phyloP scores from a whole-genome alignment of 768 basidiomycete species.

The Lactarius indigo region DNA sequence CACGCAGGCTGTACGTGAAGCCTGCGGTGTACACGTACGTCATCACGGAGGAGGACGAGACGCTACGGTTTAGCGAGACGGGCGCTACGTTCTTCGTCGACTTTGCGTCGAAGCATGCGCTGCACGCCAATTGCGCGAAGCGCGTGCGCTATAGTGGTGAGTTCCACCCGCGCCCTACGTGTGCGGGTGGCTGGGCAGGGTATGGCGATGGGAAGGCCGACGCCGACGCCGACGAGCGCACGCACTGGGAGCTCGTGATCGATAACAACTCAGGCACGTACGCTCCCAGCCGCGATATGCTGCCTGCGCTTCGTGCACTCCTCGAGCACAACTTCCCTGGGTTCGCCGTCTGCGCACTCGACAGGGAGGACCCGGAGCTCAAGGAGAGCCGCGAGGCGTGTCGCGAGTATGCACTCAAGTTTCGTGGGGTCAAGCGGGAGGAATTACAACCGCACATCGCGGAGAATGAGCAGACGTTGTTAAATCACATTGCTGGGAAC shows the following conservation, averaged over 20 bases:
- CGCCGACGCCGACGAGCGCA: constrained; percentile 38
- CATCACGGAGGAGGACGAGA: constrained; percentile 69
- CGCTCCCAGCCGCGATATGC: constrained; percentile 60
- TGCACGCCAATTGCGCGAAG: constrained; percentile 71
- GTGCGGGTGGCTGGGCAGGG: constrained; percentile 55
- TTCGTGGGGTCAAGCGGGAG: constrained; percentile 55
- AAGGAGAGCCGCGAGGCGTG: constrained; percentile 62
- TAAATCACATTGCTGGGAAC: constrained; percentile 28
- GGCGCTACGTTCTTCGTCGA: constrained; percentile 86
- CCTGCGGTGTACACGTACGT: constrained; percentile 86
- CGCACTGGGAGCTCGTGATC: constrained; percentile 74
- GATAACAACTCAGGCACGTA: constrained; percentile 89
- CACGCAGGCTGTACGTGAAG: constrained; percentile 65
- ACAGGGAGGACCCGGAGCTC: constrained; percentile 53
- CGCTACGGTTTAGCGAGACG: constrained; percentile 81
- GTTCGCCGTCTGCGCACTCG: constrained; percentile 51
- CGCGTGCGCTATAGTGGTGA: constrained; percentile 72
- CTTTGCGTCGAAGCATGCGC: constrained; percentile 81
- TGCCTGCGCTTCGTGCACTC: constrained; percentile 58
- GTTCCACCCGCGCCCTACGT: constrained; percentile 66
- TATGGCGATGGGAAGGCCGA: constrained; percentile 57
- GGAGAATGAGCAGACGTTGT: constrained; percentile 54
- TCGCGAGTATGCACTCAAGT: constrained; percentile 56
- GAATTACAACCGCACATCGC: constrained; percentile 62
- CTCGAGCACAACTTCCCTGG: constrained; percentile 74